Evolutionary conservation across 768 basidiomycete genomes (phyloP).

Genomic region (Leccinellum rugosiceps): DNA sequence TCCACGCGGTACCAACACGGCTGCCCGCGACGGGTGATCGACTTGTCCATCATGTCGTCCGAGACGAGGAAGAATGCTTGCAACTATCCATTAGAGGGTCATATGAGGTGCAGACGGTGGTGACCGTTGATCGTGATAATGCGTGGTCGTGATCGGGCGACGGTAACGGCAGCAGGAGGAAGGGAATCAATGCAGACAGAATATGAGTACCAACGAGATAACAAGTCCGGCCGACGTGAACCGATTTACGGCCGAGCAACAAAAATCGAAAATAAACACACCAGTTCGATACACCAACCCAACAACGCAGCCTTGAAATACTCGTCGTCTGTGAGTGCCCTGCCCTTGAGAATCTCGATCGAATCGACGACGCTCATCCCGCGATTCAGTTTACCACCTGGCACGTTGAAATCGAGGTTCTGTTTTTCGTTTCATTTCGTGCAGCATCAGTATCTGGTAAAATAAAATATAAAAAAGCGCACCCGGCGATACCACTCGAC

Average conservation of each 20-base stretch:
- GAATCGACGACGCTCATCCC: conserved; percentile 96
- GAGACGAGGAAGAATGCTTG: conserved; percentile 96
- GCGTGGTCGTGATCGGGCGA: not conserved
- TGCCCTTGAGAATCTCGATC: conserved; percentile 80
- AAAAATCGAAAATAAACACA: conserved; percentile 40
- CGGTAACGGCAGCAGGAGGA: not conserved
- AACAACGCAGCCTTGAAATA: conserved; percentile 86
- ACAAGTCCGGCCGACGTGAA: not conserved
- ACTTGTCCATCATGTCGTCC: conserved; percentile 95
- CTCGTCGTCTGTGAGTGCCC: conserved; percentile 70
- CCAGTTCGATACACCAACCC: conserved; percentile 95
- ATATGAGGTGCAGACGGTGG: not conserved
- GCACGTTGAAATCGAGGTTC: conserved; percentile 93
- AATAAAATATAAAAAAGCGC: conserved; percentile 5
- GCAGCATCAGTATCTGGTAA: conserved; percentile 73
- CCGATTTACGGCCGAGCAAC: too few relatives aligned
- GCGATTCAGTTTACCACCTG: conserved; percentile 93
- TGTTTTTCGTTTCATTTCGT: conserved; percentile 46
- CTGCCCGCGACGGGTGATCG: conserved; percentile 90
- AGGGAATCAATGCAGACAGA: not conserved
- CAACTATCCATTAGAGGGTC: conserved; percentile 28
- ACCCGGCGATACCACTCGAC: conserved; percentile 75
- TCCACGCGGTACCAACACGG: conserved; percentile 83
- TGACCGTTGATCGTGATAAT: not conserved
- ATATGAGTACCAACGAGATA: not conserved